Base-by-base conservation (phyloP, 139 green algal genomes). In the Trebouxia sp. region DNA sequence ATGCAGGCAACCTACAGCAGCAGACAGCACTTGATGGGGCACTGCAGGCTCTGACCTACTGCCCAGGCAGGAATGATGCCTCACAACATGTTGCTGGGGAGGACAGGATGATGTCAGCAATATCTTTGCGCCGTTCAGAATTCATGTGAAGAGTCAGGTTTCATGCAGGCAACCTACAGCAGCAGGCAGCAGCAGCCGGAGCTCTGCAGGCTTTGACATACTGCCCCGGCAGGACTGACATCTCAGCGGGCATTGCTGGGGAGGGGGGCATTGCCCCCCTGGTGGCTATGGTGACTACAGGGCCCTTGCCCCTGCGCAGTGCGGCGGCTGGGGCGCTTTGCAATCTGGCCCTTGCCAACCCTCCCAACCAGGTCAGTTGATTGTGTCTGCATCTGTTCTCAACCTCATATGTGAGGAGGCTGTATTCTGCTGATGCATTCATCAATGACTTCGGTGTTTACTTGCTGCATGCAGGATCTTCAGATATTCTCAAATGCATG, bases 121-220 rank as follows among this genome's bases (percentile, higher is more conserved):
- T n/a, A n/a, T n/a, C n/a, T n/a, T n/a, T n/a, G n/a, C n/a, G n/a
- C n/a, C n/a, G n/a, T n/a, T n/a, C n/a, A n/a, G n/a, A n/a, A n/a
- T n/a, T n/a, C n/a, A n/a, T n/a, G n/a, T n/a, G n/a, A n/a, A n/a
- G n/a, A 28, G 50, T 11, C 20, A 9, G 56, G 41, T 37, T 20
- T 8, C 30, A 22, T 76, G 45, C 65, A 83, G 78, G 78, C 65
- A 70, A 51, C 11, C 22, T 77, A 43, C 78, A 83, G 78, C 78
- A 83, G 78, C 78, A 83, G 65, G 65, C 78, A 42, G 78, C 78
- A 47, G 78, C 65, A 43, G 78, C 78, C 5, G 78, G 78, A 22
- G 78, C 78, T 5, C 65, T 83, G 45, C 78, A 83, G 65, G 65
- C 78, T 22, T 45, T 83, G 30, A 55, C 66, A 20, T 66, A 69